Conservation (phyloP, 2,329 filamentous ascomycete species). For the Dryadomyces sulphureus region DNA sequence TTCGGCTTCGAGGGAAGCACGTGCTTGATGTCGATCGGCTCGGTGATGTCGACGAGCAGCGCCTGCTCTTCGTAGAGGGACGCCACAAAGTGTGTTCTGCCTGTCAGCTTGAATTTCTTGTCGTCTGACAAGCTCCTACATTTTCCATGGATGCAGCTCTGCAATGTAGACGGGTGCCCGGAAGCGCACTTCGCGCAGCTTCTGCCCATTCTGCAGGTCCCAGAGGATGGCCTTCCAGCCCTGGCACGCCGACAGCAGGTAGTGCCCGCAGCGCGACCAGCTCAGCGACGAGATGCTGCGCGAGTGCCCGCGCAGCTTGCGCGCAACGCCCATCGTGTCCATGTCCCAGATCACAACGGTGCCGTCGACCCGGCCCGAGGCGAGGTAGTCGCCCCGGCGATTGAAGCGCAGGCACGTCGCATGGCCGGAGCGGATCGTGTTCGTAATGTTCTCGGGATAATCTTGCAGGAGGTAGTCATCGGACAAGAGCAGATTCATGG, state of each 20-base stretch:
- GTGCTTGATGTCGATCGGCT: constrained; percentile 56
- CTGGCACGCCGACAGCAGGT: constrained; percentile 82
- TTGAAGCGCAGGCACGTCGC: constrained; percentile 70
- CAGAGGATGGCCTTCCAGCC: constrained; percentile 95
- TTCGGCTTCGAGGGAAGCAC: constrained; percentile 70
- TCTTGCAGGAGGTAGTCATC: constrained; percentile 57
- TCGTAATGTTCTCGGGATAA: constrained; percentile 80
- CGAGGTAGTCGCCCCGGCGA: constrained; percentile 84
- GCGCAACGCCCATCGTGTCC: constrained; percentile 91
- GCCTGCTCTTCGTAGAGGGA: constrained; percentile 91
- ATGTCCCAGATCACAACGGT: constrained; percentile 94
- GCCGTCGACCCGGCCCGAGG: constrained; percentile 85
- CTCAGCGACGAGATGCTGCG: constrained; percentile 87
- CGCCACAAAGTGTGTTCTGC: constrained; percentile 69
- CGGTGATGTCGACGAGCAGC: constrained; percentile 67
- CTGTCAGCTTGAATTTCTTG: too few species aligned
- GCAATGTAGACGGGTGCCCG: constrained; percentile 90
- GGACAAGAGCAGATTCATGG: constrained; percentile 45
- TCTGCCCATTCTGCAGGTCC: constrained; percentile 61
- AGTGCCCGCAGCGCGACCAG: constrained; percentile 86
- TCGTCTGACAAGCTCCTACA: constrained; percentile 42
- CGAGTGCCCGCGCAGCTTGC: constrained; percentile 85
- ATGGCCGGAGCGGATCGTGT: constrained; percentile 63
- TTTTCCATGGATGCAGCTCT: constrained; percentile 81
- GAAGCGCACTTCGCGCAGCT: constrained; percentile 76